Evolutionary conservation across 192 early-diverging fungal genomes (phyloP).

Genomic region (Coemansia sp.): DNA sequence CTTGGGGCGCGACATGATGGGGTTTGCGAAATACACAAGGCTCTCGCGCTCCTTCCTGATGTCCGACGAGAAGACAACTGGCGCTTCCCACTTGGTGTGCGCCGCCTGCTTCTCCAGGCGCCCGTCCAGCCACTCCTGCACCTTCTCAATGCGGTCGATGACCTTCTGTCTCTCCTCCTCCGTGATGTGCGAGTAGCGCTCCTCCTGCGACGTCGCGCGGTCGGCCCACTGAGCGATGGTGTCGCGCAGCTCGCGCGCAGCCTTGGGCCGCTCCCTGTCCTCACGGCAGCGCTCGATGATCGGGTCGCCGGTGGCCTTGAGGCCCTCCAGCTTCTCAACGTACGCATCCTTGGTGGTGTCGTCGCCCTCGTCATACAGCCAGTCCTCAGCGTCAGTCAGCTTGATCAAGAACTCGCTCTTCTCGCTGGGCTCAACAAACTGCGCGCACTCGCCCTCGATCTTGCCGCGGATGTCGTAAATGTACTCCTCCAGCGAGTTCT

Average conservation of each 20-base stretch:
- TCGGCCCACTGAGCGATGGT: constrained; percentile 69
- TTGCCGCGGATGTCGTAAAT: constrained; percentile 93
- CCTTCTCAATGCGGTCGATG: constrained; percentile 70
- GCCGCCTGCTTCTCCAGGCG: constrained; percentile 72
- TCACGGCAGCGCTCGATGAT: constrained; percentile 80
- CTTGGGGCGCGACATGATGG: constrained; percentile 90
- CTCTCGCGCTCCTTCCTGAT: constrained; percentile 74
- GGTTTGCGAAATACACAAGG: constrained; percentile 68
- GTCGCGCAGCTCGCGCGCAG: constrained; percentile 82
- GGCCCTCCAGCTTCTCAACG: constrained; percentile 71
- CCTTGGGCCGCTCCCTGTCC: constrained; percentile 78
- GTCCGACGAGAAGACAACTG: constrained; percentile 66
- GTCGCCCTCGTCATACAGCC: constrained; percentile 98
- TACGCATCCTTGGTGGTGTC: constrained; percentile 90
- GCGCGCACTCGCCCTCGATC: constrained; percentile 70
- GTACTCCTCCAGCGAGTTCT: constrained; percentile 98
- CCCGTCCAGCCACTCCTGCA: constrained; percentile 87
- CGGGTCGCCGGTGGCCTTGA: constrained; percentile 83
- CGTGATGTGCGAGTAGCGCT: constrained; percentile 84
- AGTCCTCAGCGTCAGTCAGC: constrained; percentile 87
- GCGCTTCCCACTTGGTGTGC: constrained; percentile 73
- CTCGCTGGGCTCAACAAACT: constrained; percentile 72
- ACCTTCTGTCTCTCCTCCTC: constrained; percentile 82
- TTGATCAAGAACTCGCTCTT: constrained; percentile 68
- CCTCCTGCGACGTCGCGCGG: constrained; percentile 74